Evolutionary conservation across 495 filamentous ascomycete species (phyloP), one percentile per base, ranked within the genome.

Genomic region (Tuber magnatum): DNA sequence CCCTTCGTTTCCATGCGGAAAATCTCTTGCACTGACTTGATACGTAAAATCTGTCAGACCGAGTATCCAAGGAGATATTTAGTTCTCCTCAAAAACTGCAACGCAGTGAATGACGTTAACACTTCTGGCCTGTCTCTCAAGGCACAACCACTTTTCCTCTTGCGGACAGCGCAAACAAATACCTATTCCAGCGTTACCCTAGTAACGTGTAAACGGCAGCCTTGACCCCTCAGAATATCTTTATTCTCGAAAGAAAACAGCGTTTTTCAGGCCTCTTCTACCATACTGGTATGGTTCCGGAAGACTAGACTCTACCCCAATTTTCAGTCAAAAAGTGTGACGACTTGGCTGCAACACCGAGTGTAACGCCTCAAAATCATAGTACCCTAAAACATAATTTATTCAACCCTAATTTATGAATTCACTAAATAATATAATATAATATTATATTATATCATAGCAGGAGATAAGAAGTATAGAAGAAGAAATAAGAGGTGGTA

Each of bases 151-250:
- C 56, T 7, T 35, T 35, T 20, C 28, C 56, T 65, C 56, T 35
- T 65, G 56, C 8, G 56, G 56, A 65, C 18, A 65, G 56, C 28
- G 56, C 56, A 32, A 65, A 65, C 56, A 35, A 16, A 35, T 65
- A 65, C 56, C 56, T 65, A 65, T 65, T 65, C 28, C 56, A 18
- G 56, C 28, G 56, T 35, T 65, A 35, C 28, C 56, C 20, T 35
- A 65, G 56, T 65, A 65, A 65, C 51, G 28, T n/a, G n/a, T 16
- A 61, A 61, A 61, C 28, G 56, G 56, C 28, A 65, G 56, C 56
- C 56, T 65, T 65, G 56, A 35, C 28, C 28, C 46, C 46, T 35
- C 56, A 20, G 28, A 18, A 65, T 35, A 20, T 35, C 12, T 32
- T 65, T 32, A 35, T 20, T 35, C 28, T 6, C 16, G 56, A 18